Conservation (phyloP, 139 green algal genomes). For the Penium margaritaceum region DNA sequence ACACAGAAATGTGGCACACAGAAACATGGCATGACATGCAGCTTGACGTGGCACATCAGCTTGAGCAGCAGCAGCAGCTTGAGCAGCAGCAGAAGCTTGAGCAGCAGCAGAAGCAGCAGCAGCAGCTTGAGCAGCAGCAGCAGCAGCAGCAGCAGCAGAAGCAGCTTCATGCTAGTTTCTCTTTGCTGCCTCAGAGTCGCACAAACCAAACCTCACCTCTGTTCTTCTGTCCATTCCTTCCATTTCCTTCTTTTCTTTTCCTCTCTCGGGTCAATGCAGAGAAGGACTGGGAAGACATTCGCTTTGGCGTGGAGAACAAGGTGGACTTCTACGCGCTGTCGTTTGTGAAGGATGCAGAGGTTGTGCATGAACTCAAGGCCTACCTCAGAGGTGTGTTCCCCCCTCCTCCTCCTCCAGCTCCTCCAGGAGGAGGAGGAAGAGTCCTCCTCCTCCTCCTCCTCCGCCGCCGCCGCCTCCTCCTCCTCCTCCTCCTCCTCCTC, state of each 20-base stretch:
- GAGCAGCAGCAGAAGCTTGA: too few relatives aligned
- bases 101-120: too few relatives aligned
- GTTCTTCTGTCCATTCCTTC: neutral
- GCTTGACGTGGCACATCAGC: too few relatives aligned
- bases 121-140: too few relatives aligned
- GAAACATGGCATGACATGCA: too few relatives aligned
- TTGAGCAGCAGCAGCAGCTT: too few relatives aligned
- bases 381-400: constrained; percentile 33
- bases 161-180: too few relatives aligned
- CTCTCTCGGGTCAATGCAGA: too few relatives aligned
- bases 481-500: neutral
- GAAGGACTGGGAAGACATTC: constrained; percentile 51
- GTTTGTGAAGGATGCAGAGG: constrained; percentile 46
- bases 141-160: too few relatives aligned
- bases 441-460: neutral
- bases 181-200: too few relatives aligned
- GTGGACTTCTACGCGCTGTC: constrained; percentile 52
- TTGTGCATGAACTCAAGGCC: constrained; percentile 48
- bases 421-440: neutral
- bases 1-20: too few relatives aligned
- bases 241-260: constrained; percentile 8
- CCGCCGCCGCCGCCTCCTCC: neutral
- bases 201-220: neutral
- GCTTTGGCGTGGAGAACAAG: constrained; percentile 46
- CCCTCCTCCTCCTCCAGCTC: neutral